Evolutionary conservation across 352 stramenopile species (phyloP), one percentile per base, ranked within the genome.

Genomic region (Pythium angustatum): DNA sequence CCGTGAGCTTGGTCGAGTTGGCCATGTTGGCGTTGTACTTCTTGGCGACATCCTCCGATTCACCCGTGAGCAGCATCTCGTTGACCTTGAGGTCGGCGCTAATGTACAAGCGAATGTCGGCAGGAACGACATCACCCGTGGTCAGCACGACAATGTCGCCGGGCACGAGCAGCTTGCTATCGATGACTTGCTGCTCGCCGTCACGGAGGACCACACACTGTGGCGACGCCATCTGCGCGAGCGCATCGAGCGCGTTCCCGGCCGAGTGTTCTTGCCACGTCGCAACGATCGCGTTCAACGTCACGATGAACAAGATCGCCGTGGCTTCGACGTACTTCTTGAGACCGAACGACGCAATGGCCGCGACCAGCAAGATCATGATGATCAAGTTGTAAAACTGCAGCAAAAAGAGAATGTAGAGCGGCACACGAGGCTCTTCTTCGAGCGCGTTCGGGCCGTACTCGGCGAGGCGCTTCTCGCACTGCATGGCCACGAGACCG

Each of bases 31-130:
- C 51, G 10, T 76, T 89, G 58, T 71, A 87, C 31, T 85, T 83
- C 70, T 94, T 92, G 5, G 75, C 44, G 0, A 93, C 83, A 49
- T 90, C 93, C 56, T 93, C 73, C 0, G 93, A 91, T 62, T 99
- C 96, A 41, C 96, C 96, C 19, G 96, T 98, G 0, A 99, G 79
- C 67, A 92, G 85, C 67, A 94, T 98, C 72, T 99, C 94, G 64
- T 99, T 97, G 36, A 96, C 84, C 58, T 94, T 91, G 19, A 94
- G 65, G 34, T 91, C 75, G 5, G 87, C 85, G 45, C 91, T 97
- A 21, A 93, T 77, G 17, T 96, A 73, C 9, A 98, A 71, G 8
- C 93, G 75, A 11, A 97, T 85, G 68, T 99, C 96, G 0, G 90
- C 82, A 0, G 93, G 91, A 21, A 99, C 90, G 51, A 98, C 90